Percentiles rank a stretch among this genome's conserved stretches.
phyloP scores from a whole-genome alignment of 225 moss, liverwort and hornwort genomes.

The Rhytidiadelphus loreus region DNA sequence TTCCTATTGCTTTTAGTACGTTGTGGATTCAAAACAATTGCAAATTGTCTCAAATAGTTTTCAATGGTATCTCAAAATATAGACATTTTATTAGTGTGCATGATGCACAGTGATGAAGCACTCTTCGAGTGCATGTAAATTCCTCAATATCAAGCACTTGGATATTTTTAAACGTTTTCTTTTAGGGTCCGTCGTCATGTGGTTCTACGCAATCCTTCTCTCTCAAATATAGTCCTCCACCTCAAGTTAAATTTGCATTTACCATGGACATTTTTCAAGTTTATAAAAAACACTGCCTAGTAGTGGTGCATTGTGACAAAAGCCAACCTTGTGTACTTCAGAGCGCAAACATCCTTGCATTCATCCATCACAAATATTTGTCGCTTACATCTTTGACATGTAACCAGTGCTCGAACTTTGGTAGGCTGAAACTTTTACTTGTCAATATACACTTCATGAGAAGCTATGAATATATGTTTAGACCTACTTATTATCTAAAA shows the following conservation, averaged over 20 bases:
- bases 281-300: background rate
- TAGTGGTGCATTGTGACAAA: background rate
- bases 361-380: background rate
- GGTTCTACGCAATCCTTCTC: rapidly evolving
- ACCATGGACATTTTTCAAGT: rapidly evolving
- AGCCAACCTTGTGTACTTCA: background rate
- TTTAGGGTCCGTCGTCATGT: background rate
- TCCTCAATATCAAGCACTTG: background rate
- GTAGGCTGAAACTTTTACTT: background rate
- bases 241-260: background rate
- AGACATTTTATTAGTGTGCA: background rate
- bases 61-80: background rate
- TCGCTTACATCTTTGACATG: background rate
- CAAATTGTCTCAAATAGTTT: background rate
- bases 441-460: background rate
- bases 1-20: background rate
- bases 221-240: no score
- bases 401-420: background rate
- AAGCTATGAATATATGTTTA: background rate
- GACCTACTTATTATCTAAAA: background rate
- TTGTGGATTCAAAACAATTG: no score
- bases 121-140: background rate
- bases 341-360: background rate
- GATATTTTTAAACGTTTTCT: background rate
- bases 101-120: background rate